Percentiles rank a stretch among this genome's conserved stretches.
phyloP scores from a whole-genome alignment of 768 basidiomycete species.

The Rhizopogon vinicolor region DNA sequence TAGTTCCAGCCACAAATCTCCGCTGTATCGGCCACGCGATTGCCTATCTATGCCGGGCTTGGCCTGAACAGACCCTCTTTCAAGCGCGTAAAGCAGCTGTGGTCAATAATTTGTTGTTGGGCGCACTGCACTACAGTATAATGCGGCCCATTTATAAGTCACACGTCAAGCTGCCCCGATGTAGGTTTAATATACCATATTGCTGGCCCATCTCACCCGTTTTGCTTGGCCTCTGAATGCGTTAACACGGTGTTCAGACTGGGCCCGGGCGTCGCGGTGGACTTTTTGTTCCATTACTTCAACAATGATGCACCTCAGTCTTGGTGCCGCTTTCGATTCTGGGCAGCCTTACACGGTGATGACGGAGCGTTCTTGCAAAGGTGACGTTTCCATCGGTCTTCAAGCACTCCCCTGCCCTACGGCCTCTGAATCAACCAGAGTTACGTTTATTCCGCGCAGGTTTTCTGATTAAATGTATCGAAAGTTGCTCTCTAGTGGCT shows the following conservation, averaged over 20 bases:
- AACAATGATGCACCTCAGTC: neutral
- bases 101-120: neutral
- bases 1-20: neutral
- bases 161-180: neutral
- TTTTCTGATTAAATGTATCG: constrained; percentile 1
- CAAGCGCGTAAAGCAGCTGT: neutral
- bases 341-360: neutral
- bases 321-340: neutral
- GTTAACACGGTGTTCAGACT: neutral
- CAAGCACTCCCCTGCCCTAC: neutral
- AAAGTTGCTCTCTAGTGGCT: neutral
- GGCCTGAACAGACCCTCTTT: neutral
- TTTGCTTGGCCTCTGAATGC: neutral
- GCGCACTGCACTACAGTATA: neutral
- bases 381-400: neutral
- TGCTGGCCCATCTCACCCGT: neutral
- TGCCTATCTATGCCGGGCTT: neutral
- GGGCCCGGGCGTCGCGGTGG: neutral
- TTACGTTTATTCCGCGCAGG: neutral
- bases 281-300: neutral
- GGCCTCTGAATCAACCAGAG: neutral
- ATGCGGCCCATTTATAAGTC: neutral
- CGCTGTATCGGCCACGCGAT: constrained; percentile 1
- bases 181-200: neutral
- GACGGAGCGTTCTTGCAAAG: neutral